Conservation (phyloP, 176 grass and related monocot genomes). For the Avena atlantica region DNA sequence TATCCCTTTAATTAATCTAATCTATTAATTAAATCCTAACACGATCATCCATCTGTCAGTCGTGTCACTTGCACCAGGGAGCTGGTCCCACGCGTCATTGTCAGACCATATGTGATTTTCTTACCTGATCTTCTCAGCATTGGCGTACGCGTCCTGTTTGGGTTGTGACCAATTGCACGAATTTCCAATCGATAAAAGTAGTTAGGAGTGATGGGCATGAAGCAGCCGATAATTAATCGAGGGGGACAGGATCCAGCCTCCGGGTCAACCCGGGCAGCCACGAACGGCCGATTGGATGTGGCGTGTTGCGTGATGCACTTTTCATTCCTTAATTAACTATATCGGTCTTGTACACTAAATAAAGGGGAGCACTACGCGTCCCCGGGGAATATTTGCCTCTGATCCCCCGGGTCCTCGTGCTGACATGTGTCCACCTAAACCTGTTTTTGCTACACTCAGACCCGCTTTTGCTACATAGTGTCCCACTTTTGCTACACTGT, state of each 20-base stretch:
- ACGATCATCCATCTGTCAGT: neutral
- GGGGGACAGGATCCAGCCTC: neutral
- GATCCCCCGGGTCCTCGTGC: too few species aligned
- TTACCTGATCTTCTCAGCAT: neutral
- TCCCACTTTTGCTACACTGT: too few species aligned
- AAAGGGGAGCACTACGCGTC: too few species aligned
- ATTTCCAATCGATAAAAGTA: neutral
- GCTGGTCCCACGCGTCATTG: neutral
- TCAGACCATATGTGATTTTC: neutral
- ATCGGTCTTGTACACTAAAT: too few species aligned
- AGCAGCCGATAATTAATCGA: neutral
- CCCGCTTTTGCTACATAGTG: too few species aligned
- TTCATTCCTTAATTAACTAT: neutral
- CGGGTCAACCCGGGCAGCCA: slow-evolving; percentile 49
- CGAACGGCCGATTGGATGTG: neutral
- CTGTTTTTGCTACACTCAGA: too few species aligned
- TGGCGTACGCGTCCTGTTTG: neutral
- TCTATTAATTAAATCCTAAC: too few species aligned
- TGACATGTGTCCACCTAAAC: too few species aligned
- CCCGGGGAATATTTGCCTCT: too few species aligned
- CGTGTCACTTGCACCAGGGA: neutral
- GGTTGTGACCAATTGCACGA: neutral
- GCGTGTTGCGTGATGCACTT: slow-evolving; percentile 28
- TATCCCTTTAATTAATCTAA: too few species aligned
- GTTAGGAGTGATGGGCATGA: slow-evolving; percentile 12